Percentiles rank a stretch among this genome's conserved stretches.
Evolutionary conservation across 1,284 basidiomycete genomes (phyloP).

Genomic region (Stygiomarasmius scandens): DNA sequence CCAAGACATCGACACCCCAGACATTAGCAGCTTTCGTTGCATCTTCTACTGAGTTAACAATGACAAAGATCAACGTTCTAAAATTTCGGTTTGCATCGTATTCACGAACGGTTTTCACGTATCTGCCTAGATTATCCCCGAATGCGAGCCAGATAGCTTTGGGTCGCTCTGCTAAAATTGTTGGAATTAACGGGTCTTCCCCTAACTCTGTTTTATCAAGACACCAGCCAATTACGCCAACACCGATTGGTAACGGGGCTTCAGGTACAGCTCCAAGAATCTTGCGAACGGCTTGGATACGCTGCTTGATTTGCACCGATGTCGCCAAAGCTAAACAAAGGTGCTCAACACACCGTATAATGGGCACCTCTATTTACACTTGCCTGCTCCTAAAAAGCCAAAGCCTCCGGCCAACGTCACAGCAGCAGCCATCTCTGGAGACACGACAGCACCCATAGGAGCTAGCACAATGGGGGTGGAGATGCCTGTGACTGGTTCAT

Average conservation of each 20-base stretch:
- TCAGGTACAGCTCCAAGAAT: conserved; percentile 32
- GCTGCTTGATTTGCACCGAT: conserved; percentile 49
- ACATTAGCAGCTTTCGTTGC: conserved; percentile 57
- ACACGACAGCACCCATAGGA: conserved; percentile 70
- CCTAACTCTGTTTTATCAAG: conserved; percentile 49
- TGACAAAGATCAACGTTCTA: conserved; percentile 59
- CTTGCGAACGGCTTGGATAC: conserved; percentile 52
- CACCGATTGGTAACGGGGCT: conserved; percentile 54
- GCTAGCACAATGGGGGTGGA: conserved; percentile 61
- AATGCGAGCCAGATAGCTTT: conserved; percentile 75
- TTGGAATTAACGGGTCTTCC: conserved; percentile 44
- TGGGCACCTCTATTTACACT: neutral
- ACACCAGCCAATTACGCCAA: conserved; percentile 74
- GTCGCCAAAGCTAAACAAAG: conserved; percentile 36
- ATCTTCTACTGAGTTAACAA: conserved; percentile 60
- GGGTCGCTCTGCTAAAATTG: conserved; percentile 58
- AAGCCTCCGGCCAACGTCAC: conserved; percentile 69
- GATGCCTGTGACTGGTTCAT: too few relatives aligned
- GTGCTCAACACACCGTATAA: conserved; percentile 10
- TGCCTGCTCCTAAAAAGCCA: conserved; percentile 59
- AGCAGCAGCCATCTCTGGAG: conserved; percentile 56
- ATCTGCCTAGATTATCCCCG: conserved; percentile 57
- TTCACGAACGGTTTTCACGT: conserved; percentile 62
- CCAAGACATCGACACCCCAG: conserved; percentile 70
- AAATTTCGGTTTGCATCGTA: conserved; percentile 39